Conservation (phyloP, 164 flowering plant species). For the Umbilicus rupestris region DNA sequence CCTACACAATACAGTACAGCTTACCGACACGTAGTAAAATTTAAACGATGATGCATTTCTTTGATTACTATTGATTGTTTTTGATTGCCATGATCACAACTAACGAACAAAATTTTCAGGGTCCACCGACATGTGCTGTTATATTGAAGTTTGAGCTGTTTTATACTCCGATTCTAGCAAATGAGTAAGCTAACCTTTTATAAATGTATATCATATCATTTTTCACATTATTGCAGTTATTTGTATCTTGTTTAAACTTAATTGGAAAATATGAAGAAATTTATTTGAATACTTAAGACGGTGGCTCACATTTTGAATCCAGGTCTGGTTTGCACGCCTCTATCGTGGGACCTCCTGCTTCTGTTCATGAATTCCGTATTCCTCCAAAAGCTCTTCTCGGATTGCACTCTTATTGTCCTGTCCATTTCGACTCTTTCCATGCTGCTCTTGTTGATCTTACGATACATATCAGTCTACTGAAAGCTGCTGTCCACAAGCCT, state of each 20-base stretch:
- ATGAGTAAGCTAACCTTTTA: slow-evolving; percentile 35
- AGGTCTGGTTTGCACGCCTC: slow-evolving; percentile 52
- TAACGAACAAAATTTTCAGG: slow-evolving; percentile 33
- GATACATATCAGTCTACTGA: slow-evolving; percentile 56
- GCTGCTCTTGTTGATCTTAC: slow-evolving; percentile 77
- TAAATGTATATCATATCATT: neutral
- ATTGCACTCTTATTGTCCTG: slow-evolving; percentile 92
- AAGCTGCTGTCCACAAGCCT: slow-evolving; percentile 33
- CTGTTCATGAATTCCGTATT: slow-evolving; percentile 86
- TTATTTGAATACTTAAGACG: neutral
- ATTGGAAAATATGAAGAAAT: neutral
- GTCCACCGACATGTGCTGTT: slow-evolving; percentile 54
- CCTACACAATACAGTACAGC: neutral
- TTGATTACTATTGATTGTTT: neutral
- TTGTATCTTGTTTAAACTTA: neutral
- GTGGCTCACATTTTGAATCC: slow-evolving; percentile 11
- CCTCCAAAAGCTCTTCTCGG: slow-evolving; percentile 95
- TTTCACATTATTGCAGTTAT: neutral
- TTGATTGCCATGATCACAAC: neutral
- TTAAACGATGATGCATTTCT: neutral
- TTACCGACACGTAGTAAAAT: neutral
- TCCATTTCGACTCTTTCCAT: slow-evolving; percentile 87
- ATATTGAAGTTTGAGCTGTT: slow-evolving; percentile 90
- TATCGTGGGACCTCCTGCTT: slow-evolving; percentile 51
- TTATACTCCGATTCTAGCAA: slow-evolving; percentile 61